These are phyloP conservation scores for Populus ilicifolia DNA, from an alignment of 345 rosid species.

Conservation along the genomic window DNA sequence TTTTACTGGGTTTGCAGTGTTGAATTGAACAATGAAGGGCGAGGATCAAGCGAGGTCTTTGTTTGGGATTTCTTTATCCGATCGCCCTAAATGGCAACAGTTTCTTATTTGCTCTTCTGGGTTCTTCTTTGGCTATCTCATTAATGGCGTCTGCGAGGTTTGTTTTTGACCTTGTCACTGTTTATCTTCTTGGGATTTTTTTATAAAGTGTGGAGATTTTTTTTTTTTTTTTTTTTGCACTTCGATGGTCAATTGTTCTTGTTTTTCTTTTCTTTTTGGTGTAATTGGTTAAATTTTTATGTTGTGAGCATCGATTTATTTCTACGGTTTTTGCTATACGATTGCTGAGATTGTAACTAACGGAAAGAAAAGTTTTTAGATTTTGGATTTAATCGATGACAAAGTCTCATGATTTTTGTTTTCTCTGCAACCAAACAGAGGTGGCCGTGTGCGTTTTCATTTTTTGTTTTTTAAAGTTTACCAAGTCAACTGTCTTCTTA, in stretches of 20 bases:
- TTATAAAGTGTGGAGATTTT: neutral
- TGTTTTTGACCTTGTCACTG: neutral
- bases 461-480: neutral
- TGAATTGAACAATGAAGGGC: constrained; percentile 42
- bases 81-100: constrained; percentile 71
- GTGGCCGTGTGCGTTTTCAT: neutral
- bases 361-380: neutral
- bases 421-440: neutral
- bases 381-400: neutral
- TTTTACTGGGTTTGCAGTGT: neutral
- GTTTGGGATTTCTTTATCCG: constrained; percentile 69
- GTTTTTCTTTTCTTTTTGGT: neutral
- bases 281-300: neutral
- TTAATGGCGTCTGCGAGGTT: constrained; percentile 96
- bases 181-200: neutral
- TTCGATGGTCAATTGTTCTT: neutral
- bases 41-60: constrained; percentile 60
- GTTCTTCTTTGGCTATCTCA: constrained; percentile 92
- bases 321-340: neutral
- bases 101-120: constrained; percentile 90
- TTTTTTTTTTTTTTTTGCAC: neutral
- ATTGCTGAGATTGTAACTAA: constrained; percentile 1
- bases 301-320: neutral
- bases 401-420: neutral
- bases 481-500: neutral